Conservation (phyloP, 495 filamentous ascomycete species). For the Friedmanniomyces endolithicus region DNA sequence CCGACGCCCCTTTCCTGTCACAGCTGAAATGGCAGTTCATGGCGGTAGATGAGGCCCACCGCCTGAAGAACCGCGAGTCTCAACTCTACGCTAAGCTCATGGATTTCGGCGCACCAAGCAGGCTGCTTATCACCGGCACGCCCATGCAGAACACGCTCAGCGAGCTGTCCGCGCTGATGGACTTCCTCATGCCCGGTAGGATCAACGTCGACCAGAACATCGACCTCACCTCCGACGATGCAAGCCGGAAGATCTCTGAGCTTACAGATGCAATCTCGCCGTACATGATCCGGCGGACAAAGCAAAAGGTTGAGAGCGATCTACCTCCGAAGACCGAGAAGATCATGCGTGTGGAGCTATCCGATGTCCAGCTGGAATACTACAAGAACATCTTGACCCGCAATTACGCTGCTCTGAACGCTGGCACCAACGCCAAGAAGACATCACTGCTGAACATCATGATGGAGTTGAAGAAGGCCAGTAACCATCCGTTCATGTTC, state of each 20-base stretch:
- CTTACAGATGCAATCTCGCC: slow-evolving; percentile 67
- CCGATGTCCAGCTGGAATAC: slow-evolving; percentile 90
- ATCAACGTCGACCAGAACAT: slow-evolving; percentile 80
- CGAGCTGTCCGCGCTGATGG: slow-evolving; percentile 80
- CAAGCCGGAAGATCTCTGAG: slow-evolving; percentile 55
- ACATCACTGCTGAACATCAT: slow-evolving; percentile 96
- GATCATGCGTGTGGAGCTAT: slow-evolving; percentile 92
- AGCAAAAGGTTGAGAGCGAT: slow-evolving; percentile 91
- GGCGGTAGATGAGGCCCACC: slow-evolving; percentile 91
- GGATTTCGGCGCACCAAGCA: slow-evolving; percentile 71
- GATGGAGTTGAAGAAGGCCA: slow-evolving; percentile 99
- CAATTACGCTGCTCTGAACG: slow-evolving; percentile 89
- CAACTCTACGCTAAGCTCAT: slow-evolving; percentile 76
- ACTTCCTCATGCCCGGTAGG: slow-evolving; percentile 87
- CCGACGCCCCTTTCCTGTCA: slow-evolving; percentile 63
- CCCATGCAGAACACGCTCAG: slow-evolving; percentile 94
- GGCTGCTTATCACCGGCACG: slow-evolving; percentile 89
- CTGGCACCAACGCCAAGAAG: slow-evolving; percentile 76
- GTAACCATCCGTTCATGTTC: slow-evolving; percentile 98
- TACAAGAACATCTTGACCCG: slow-evolving; percentile 97
- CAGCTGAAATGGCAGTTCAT: slow-evolving; percentile 95
- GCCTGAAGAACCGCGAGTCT: slow-evolving; percentile 89
- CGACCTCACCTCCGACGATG: slow-evolving; percentile 58
- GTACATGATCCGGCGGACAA: slow-evolving; percentile 91
- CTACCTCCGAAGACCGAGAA: slow-evolving; percentile 94